Percentiles rank a stretch among this genome's conserved stretches.
Evolutionary conservation across 176 grass and related monocot species (phyloP).

Genomic region (Cenchrus americanus): DNA sequence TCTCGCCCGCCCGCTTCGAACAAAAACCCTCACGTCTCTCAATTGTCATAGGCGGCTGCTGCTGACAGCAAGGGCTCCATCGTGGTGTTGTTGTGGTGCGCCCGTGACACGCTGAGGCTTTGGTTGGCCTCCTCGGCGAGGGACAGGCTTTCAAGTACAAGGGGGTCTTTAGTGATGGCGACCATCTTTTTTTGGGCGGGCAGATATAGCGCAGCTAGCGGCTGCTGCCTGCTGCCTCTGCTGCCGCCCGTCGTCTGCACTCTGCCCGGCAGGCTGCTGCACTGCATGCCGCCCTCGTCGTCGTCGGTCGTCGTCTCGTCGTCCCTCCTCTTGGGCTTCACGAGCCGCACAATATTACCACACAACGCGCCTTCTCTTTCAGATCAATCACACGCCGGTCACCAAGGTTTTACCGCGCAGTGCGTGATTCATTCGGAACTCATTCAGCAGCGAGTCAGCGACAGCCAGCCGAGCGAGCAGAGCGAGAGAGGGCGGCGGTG

Average conservation of each 20-base stretch:
- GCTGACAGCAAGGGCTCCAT: too few relatives aligned
- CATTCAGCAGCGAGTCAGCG: too few relatives aligned
- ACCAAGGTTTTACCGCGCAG: too few relatives aligned
- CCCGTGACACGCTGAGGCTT: constrained; percentile 8
- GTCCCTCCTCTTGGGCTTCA: background rate
- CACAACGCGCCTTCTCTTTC: background rate
- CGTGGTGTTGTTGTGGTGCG: background rate
- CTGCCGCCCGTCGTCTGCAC: background rate
- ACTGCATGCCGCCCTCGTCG: too few relatives aligned
- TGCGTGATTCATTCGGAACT: background rate
- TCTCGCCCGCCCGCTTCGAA: too few relatives aligned
- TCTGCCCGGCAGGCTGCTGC: background rate
- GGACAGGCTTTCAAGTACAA: background rate
- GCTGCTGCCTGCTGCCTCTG: background rate
- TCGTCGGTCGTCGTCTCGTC: too few relatives aligned
- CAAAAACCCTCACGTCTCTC: too few relatives aligned
- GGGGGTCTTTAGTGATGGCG: background rate
- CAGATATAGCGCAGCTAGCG: background rate
- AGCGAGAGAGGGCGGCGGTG: background rate
- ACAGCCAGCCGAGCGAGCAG: too few relatives aligned
- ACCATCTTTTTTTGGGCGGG: constrained; percentile 5
- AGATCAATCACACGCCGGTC: too few relatives aligned
- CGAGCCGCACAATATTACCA: background rate
- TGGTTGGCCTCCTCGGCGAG: background rate
- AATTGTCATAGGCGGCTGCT: too few relatives aligned